These are phyloP conservation scores for Lolium rigidum DNA, from an alignment of 176 grass and related monocot species.

Conservation along the genomic window DNA sequence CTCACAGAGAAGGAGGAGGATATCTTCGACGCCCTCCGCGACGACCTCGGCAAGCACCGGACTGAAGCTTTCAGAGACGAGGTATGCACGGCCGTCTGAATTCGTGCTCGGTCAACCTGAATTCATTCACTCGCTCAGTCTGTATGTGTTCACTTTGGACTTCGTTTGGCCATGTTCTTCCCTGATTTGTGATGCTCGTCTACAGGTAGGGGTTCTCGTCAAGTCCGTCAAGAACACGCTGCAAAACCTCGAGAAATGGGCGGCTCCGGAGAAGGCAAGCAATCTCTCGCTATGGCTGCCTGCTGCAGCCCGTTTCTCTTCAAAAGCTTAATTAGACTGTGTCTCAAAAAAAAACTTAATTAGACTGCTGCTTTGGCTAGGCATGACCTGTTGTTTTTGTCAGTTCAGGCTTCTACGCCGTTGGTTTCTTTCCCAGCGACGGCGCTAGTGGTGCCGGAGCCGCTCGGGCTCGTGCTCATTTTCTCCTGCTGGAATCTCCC, in stretches of 20 bases:
- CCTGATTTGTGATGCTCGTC: not conserved
- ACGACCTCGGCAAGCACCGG: slow-evolving; percentile 71
- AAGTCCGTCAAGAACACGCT: slow-evolving; percentile 55
- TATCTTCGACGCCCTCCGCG: slow-evolving; percentile 59
- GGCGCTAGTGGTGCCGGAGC: slow-evolving; percentile 66
- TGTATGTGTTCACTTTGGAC: not conserved
- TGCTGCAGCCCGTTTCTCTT: not conserved
- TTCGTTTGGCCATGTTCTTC: not conserved
- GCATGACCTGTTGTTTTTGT: not conserved
- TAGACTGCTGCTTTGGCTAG: not conserved
- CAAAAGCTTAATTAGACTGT: not conserved
- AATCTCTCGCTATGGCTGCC: not conserved
- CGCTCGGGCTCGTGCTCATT: slow-evolving; percentile 80
- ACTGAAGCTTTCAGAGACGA: slow-evolving; percentile 73
- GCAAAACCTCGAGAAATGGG: slow-evolving; percentile 70
- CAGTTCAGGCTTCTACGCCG: slow-evolving; percentile 53
- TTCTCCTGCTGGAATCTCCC: slow-evolving; percentile 89
- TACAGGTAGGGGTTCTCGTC: slow-evolving; percentile 50
- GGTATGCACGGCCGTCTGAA: slow-evolving; percentile 1
- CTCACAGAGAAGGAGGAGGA: slow-evolving; percentile 66
- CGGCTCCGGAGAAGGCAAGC: slow-evolving; percentile 61
- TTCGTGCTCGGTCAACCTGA: not conserved
- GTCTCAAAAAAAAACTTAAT: not conserved
- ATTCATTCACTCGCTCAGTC: not conserved
- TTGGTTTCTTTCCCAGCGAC: slow-evolving; percentile 65